Evolutionary conservation across 139 green algal species (phyloP), one percentile per base, ranked within the genome.

Genomic region (Auxenochlorella pyrenoidosa): DNA sequence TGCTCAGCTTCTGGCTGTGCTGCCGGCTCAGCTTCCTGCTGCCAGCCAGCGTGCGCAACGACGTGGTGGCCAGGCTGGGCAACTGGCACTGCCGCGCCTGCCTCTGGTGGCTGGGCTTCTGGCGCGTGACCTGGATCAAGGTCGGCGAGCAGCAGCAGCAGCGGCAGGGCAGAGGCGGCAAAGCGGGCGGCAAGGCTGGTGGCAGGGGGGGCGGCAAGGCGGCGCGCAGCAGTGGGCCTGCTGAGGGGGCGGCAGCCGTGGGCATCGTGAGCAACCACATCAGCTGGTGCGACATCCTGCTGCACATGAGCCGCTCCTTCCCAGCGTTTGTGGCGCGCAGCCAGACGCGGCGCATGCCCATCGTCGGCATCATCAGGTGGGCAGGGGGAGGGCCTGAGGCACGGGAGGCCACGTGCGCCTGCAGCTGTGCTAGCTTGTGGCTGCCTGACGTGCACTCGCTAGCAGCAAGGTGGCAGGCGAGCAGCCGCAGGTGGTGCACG

Each of bases 281-380:
- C 60, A 91, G 91, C 80, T 99, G 93, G 93, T 73, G 91, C 10
- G 96, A 99, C 88, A 98, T 99, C 76, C 82, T 99, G 54, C 83
- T 98, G 26, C 94, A 95, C 86, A 97, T 98, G 93, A 92, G 90
- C 63, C 75, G 90, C 30, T 93, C 89, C 47, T 96, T 97, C 36
- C 96, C 96, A 34, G 88, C 85, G 38, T 98, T 98, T 89, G 96
- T 98, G 36, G 96, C 96, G 0, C 89, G 94, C 79, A 91, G 90
- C 28, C 84, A 88, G 26, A 96, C 94, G 0, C 58, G 86, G 16
- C 71, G 90, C 47, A 73, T 94, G 80, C 94, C 95, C 22, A 85
- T 98, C 36, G 87, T 98, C 36, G 96, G 96, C 26, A 63, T 93
- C 44, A 97, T 98, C 86, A 96, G 93, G 94, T 95, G 75, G 19